Base-by-base conservation (phyloP, 2,329 filamentous ascomycete genomes). In the Huntiella bhutanensis region DNA sequence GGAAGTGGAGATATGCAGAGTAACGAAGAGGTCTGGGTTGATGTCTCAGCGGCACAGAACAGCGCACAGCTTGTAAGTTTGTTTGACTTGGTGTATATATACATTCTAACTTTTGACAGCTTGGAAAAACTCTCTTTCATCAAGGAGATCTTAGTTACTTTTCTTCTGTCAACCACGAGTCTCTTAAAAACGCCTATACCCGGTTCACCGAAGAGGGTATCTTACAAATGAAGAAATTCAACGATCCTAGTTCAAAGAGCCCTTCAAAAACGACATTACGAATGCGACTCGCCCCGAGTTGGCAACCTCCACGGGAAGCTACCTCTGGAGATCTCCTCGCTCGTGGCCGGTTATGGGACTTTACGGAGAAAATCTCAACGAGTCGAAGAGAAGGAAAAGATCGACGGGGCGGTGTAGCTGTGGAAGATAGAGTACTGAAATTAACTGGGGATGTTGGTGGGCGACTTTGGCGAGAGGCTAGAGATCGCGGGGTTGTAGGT, bases 161-260 rank as follows among this genome's bases (percentile, higher is more conserved):
- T 54, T 91, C 98, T 63, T 87, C 91, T 2, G 88, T 98, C 52
- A 98, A 98, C 67, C 95, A 95, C 56, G 88, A 98, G 61, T 93
- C 87, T 0, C 72, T 98, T 48, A 93, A 91, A 58, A 98, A 98
- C 60, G 81, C 87, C 0, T 95, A 88, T 61, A 70, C 75, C 34
- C 76, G 85, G 12, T 93, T 93, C 56, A 78, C 87, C 54, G 85
- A 95, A 56, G 88, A 96, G 55, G 83, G 86, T 6, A 92, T 96
- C 52, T 70, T 96, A 48, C 65, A 82, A 39, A 71, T 87, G 0
- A 70, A 81, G 28, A 82, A 82, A 55, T 69, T 70, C 46, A 80
- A 77, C 54, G 79, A 80, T 51, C 54, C 69, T 32, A 22, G 40
- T 7, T n/a, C 43, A 35, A 49, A 49, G 37, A 36, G 44, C n/a